Evolutionary conservation across 2,329 filamentous ascomycete genomes (phyloP), one percentile per base, ranked within the genome.

Genomic region (Fusarium solani-melongenae): DNA sequence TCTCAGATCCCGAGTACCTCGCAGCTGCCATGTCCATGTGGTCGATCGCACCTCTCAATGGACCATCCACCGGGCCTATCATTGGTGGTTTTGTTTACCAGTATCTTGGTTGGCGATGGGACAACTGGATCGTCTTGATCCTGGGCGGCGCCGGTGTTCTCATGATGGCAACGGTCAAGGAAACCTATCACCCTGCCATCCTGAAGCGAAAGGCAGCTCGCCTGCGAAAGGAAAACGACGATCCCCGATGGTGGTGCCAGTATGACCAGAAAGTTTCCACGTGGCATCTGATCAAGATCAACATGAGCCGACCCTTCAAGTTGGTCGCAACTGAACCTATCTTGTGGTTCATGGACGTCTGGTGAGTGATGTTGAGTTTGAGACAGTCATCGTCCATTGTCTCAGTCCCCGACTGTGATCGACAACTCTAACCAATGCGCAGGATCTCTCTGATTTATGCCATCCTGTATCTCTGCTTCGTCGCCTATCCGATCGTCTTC

Each of bases 401-500:
- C 36, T 44, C 14, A 15, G n/a, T 6, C 24, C 20, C 3, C 29
- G 11, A 4, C 27, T 31, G 5, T 20, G 20, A 34, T 49, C 20
- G 22, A 49, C 6, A 29, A 15, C 9, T 31, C 66, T 77, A 31
- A 78, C 66, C 33, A 17, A 6, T 10, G 15, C 4, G 5, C 49
- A 92, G 91, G 84, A 93, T 95, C 79, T 96, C 93, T 1, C 85
- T 97, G 41, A 90, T 97, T 38, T 98, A 98, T 80, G 93, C 91
- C 20, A 94, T 97, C 44, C 86, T 98, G 2, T 96, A 96, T 78
- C 90, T 98, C 34, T 97, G 94, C 82, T 98, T 98, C 84, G 92
- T 97, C 17, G 94, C 94, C 14, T 97, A 97, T 80, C 95, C 95
- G 0, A 92, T 97, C 67, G 92, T 97, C 66, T 98, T 96, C 82